These are phyloP conservation scores for Ottelia alismoides DNA, from an alignment of 106 monocot genomes.

Conservation along the genomic window DNA sequence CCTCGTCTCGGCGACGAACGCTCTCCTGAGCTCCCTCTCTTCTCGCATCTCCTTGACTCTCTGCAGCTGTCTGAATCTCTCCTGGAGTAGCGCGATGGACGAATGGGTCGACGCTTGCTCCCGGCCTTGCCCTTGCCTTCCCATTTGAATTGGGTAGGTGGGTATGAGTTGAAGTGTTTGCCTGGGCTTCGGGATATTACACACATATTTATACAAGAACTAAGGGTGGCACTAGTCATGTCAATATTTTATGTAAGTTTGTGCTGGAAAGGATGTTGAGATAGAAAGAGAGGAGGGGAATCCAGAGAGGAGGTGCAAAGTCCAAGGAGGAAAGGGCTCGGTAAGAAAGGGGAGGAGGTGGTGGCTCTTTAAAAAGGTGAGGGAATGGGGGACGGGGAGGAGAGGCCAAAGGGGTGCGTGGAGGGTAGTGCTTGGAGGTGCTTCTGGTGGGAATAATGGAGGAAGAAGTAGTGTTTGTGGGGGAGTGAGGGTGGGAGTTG, in stretches of 20 bases:
- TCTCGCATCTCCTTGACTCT: slow-evolving; percentile 19
- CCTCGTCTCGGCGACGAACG: background rate
- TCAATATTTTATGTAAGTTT: too few species aligned
- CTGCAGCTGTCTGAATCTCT: slow-evolving; percentile 42
- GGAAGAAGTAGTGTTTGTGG: too few species aligned
- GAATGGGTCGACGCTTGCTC: slow-evolving; percentile 5
- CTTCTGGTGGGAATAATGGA: slow-evolving; percentile 5
- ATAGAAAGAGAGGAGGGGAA: slow-evolving; percentile 13
- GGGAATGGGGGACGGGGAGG: background rate
- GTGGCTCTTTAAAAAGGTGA: slow-evolving; percentile 5
- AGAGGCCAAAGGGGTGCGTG: slow-evolving; percentile 1
- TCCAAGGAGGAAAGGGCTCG: slow-evolving; percentile 21
- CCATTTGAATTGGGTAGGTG: slow-evolving; percentile 1
- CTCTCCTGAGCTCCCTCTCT: slow-evolving; percentile 25
- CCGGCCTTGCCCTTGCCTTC: slow-evolving; percentile 2
- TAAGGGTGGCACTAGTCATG: too few species aligned
- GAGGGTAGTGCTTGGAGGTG: slow-evolving; percentile 14
- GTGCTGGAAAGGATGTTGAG: too few species aligned
- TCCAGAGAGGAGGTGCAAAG: slow-evolving; percentile 13
- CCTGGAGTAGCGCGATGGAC: slow-evolving; percentile 37
- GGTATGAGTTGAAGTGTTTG: too few species aligned
- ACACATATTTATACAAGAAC: too few species aligned
- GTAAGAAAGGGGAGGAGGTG: slow-evolving; percentile 7
- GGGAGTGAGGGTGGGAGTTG: too few species aligned
- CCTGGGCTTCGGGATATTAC: too few species aligned